Evolutionary conservation across 371 early-diverging fungal genomes (phyloP), one percentile per base, ranked within the genome.

Genomic region (Gilbertella persicaria): DNA sequence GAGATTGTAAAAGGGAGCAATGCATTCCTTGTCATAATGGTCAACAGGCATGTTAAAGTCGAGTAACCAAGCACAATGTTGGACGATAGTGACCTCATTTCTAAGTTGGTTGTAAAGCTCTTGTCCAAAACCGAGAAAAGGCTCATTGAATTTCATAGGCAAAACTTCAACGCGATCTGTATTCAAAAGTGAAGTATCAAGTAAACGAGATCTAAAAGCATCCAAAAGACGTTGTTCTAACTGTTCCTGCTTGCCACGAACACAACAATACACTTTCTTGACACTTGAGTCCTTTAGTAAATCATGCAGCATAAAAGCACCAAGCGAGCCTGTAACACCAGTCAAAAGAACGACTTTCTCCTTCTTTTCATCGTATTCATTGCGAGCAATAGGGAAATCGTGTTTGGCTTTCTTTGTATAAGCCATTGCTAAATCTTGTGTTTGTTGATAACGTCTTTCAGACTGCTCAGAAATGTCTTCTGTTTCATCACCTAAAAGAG

Each of bases 271-370:
- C 1, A 75, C 53, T 37, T 59, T 70, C 8, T 60, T 61, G 14
- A 70, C 55, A 1, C 49, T 37, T 3, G 45, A 19, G 9, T 62
- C 53, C 24, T 55, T 8, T 5, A 75, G 41, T 28, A 78, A 12
- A 21, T 62, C 63, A 0, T 47, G 48, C n/a, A 78, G 35, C 26
- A 73, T 42, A 25, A 71, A 63, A 0, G 65, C 58, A 0, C 73
- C 78, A n/a, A 78, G 45, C 4, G 71, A 66, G 1, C 78, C 75
- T 38, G 73, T 78, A 2, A 67, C 69, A 10, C 78, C 78, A 5
- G 75, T 71, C 8, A 75, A 39, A 19, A 78, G 21, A 9, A 74
- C 56, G 0, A 69, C 64, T 55, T 4, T 33, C 33, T 26, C 49
- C 9, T 36, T 24, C 4, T 17, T 17, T 21, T 44, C 26, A 21